Evolutionary conservation across 2,329 filamentous ascomycete genomes (phyloP).

Genomic region (Diplodia sapinea): DNA sequence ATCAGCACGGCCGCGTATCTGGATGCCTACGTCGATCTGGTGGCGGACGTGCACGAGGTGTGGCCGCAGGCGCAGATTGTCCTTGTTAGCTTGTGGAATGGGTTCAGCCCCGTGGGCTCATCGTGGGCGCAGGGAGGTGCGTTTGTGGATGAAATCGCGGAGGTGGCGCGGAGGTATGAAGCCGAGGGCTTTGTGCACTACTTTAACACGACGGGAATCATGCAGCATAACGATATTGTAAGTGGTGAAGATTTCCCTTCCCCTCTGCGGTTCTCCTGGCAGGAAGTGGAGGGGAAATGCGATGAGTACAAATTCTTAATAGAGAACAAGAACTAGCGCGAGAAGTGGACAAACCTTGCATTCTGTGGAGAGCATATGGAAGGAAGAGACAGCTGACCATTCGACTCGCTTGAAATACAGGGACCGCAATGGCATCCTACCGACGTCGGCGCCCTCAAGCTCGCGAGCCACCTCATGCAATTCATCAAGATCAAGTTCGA

Average conservation of each 20-base stretch:
- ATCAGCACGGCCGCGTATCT: constrained; percentile 49
- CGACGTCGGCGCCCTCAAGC: constrained; percentile 66
- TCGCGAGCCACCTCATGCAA: constrained; percentile 65
- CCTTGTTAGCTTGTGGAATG: constrained; percentile 59
- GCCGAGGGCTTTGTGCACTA: constrained; percentile 62
- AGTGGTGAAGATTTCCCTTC: neutral
- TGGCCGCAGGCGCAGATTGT: constrained; percentile 53
- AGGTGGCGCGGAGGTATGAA: constrained; percentile 60
- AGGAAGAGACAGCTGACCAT: neutral
- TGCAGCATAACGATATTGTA: constrained; percentile 66
- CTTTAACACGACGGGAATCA: constrained; percentile 65
- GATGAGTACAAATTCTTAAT: too few relatives aligned
- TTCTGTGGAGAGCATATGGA: neutral
- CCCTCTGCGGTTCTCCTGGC: too few relatives aligned
- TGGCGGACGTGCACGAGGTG: constrained; percentile 48
- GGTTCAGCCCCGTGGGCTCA: constrained; percentile 59
- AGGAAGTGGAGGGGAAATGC: too few relatives aligned
- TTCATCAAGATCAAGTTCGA: constrained; percentile 63
- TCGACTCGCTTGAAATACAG: neutral
- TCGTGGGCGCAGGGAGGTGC: constrained; percentile 56
- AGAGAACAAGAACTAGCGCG: neutral
- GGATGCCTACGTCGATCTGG: constrained; percentile 50
- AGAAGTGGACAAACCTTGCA: neutral
- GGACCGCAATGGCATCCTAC: constrained; percentile 65
- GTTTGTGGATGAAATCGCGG: constrained; percentile 58